Evolutionary conservation across 495 filamentous ascomycete genomes (phyloP).

Genomic region (Penicillium psychrofluorescens): DNA sequence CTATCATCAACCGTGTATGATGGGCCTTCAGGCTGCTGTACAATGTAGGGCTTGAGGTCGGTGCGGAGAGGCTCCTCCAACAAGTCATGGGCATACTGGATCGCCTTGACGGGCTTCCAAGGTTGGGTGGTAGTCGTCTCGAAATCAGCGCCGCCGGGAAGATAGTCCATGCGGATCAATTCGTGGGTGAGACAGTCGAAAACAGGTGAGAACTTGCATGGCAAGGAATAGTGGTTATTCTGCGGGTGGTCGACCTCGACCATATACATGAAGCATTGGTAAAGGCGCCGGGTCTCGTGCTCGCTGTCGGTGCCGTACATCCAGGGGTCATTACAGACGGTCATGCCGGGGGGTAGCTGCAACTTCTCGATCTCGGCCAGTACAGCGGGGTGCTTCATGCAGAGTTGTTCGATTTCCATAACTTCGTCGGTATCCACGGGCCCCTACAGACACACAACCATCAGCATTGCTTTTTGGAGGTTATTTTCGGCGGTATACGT

Average conservation of each 20-base stretch:
- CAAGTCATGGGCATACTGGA: conserved; percentile 37
- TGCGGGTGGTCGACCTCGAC: conserved; percentile 32
- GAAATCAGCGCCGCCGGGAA: conserved; percentile 32
- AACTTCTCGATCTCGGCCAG: conserved; percentile 35
- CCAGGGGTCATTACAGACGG: conserved; percentile 40
- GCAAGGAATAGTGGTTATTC: conserved; percentile 73
- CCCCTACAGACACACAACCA: conserved; percentile 11
- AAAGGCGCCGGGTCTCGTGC: conserved; percentile 30
- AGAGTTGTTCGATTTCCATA: conserved; percentile 32
- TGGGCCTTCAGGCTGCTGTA: conserved; percentile 69
- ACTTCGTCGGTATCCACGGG: conserved; percentile 37
- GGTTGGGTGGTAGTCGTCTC: conserved; percentile 24
- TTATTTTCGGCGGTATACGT: neutral
- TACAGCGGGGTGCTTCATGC: conserved; percentile 33
- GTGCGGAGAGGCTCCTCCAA: conserved; percentile 33
- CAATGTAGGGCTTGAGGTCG: conserved; percentile 69
- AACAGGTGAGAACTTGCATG: conserved; percentile 71
- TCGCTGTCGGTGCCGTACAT: conserved; percentile 36
- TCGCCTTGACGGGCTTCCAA: conserved; percentile 49
- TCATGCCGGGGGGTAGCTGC: conserved; percentile 30
- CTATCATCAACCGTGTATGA: conserved; percentile 54
- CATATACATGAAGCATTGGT: conserved; percentile 42
- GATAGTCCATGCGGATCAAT: conserved; percentile 49
- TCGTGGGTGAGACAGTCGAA: conserved; percentile 57
- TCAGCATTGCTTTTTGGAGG: no score